These are phyloP conservation scores for Starmerella apis DNA, from an alignment of 805 yeast genomes.

Conservation along the genomic window DNA sequence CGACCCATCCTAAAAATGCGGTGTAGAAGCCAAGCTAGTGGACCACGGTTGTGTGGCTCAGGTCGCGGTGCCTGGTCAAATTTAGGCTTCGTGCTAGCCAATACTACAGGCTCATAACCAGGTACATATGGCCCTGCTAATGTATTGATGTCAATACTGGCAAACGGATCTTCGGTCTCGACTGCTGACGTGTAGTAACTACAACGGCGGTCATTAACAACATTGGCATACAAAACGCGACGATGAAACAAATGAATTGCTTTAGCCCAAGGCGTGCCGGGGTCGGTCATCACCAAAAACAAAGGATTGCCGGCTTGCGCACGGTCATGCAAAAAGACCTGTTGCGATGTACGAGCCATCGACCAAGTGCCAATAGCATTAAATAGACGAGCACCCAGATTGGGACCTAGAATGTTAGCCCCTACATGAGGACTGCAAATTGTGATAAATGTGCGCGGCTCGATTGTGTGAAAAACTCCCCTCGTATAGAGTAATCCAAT, in stretches of 20 bases:
- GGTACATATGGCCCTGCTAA: conserved; percentile 21
- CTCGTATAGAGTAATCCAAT: conserved; percentile 56
- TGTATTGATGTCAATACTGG: conserved; percentile 3
- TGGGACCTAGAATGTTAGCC: conserved; percentile 45
- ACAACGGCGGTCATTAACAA: conserved; percentile 69
- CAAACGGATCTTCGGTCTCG: conserved; percentile 31
- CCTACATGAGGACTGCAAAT: conserved; percentile 68
- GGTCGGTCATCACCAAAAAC: conserved; percentile 54
- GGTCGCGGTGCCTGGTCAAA: conserved; percentile 2
- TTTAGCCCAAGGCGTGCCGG: conserved; percentile 47
- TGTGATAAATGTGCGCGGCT: conserved; percentile 50
- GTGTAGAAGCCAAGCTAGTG: neutral
- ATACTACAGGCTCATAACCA: conserved; percentile 23
- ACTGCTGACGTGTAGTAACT: conserved; percentile 78
- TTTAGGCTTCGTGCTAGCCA: conserved; percentile 21
- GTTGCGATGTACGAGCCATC: conserved; percentile 63
- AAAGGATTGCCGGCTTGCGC: conserved; percentile 39
- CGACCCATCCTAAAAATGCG: neutral
- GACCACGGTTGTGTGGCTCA: neutral
- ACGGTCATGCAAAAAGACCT: conserved; percentile 45
- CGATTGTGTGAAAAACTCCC: conserved; percentile 43
- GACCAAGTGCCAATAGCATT: conserved; percentile 54
- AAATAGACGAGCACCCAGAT: conserved; percentile 43
- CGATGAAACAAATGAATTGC: conserved; percentile 46
- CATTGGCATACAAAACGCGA: conserved; percentile 58